Evolutionary conservation across 495 filamentous ascomycete genomes (phyloP).

Genomic region (Neohortaea acidophila): DNA sequence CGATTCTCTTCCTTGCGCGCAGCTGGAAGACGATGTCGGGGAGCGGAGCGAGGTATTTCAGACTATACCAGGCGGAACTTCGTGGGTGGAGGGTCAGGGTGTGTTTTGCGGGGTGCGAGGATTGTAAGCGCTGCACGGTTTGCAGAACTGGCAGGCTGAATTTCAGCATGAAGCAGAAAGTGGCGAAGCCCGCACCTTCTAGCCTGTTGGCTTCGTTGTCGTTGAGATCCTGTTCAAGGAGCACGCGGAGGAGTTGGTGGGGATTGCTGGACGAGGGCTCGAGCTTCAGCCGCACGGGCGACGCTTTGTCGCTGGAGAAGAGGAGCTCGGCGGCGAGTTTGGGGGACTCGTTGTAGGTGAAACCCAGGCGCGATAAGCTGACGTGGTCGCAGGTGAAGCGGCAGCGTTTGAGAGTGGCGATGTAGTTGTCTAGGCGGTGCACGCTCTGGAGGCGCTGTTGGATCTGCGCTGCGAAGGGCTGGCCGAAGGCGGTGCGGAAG

Average conservation of each 20-base stretch:
- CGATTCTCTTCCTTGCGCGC: background rate
- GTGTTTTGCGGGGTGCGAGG: background rate
- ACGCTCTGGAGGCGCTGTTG: conserved; percentile 42
- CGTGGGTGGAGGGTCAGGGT: conserved; percentile 12
- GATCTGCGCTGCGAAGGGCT: conserved; percentile 38
- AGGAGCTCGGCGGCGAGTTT: conserved; percentile 24
- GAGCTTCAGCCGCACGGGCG: conserved; percentile 33
- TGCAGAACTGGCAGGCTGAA: conserved; percentile 54
- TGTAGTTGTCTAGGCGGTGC: conserved; percentile 47
- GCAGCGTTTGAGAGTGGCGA: conserved; percentile 43
- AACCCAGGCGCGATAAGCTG: conserved; percentile 45
- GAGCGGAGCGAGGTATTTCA: conserved; percentile 21
- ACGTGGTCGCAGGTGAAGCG: conserved; percentile 38
- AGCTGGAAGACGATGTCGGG: conserved; percentile 18
- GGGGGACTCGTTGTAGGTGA: conserved; percentile 37
- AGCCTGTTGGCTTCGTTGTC: conserved; percentile 17
- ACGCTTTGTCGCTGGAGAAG: conserved; percentile 22
- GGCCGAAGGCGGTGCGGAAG: conserved; percentile 41
- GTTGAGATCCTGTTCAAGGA: conserved; percentile 49
- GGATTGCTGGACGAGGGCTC: conserved; percentile 46
- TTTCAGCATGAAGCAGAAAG: conserved; percentile 37
- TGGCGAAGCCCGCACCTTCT: no score
- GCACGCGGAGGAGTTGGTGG: conserved; percentile 54
- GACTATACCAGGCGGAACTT: conserved; percentile 15
- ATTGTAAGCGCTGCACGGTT: conserved; percentile 44